A percentile compares a stretch with the other conserved stretches of the same genome.
Conservation (phyloP, 148 eudicot genomes). For the Rhododendron vialii region DNA sequence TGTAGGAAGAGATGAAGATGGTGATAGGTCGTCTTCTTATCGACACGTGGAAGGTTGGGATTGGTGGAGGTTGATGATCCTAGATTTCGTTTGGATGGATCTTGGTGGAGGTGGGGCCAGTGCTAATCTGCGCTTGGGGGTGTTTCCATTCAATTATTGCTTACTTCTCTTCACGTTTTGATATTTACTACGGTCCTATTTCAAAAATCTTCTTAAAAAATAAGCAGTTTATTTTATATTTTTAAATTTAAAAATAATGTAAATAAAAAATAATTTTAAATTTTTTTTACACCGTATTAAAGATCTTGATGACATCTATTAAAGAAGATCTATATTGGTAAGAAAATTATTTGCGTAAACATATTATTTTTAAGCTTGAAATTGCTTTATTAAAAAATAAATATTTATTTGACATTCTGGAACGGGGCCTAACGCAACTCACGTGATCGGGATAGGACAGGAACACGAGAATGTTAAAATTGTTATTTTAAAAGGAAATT, state of each 20-base stretch:
- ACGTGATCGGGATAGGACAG: not conserved
- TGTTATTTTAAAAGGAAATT: no score
- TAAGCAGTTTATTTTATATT: no score
- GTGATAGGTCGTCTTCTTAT: not conserved
- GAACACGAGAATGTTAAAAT: not conserved
- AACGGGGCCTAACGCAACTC: not conserved
- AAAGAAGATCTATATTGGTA: no score
- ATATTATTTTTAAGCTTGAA: no score
- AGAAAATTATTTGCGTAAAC: no score
- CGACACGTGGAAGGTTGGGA: conserved; percentile 10
- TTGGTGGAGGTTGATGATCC: not conserved
- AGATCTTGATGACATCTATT: no score
- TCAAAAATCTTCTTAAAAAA: no score
- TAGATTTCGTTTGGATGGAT: conserved; percentile 20
- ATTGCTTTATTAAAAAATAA: no score
- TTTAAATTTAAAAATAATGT: no score
- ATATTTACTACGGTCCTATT: not conserved
- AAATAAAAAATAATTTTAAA: no score
- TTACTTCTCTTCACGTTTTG: not conserved
- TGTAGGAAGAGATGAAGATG: conserved; percentile 8
- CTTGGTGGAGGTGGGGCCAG: not conserved
- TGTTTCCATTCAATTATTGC: not conserved
- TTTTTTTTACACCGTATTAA: no score
- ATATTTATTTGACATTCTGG: no score
- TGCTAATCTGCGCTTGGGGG: not conserved